Evolutionary conservation across 352 stramenopile species (phyloP).

Genomic region (Globisporangium radiosum): DNA sequence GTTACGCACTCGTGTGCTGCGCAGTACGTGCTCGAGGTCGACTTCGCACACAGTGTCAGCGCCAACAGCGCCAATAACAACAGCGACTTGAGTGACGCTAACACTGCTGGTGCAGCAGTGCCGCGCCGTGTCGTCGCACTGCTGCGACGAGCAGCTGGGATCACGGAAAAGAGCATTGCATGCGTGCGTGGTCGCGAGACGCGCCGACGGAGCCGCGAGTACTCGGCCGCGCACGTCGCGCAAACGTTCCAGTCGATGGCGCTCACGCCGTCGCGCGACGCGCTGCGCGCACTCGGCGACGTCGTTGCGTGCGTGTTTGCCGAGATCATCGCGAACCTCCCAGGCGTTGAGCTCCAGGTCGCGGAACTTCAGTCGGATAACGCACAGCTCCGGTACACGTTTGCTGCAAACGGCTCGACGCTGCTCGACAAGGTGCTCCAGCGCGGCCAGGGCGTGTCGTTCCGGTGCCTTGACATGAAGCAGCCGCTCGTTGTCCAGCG

Average conservation of each 20-base stretch:
- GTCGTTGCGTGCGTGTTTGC: slow-evolving; percentile 33
- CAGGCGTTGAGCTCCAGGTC: slow-evolving; percentile 48
- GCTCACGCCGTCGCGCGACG: slow-evolving; percentile 48
- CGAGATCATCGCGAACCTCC: slow-evolving; percentile 43
- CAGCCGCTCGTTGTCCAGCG: slow-evolving; percentile 28
- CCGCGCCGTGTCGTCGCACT: slow-evolving; percentile 16
- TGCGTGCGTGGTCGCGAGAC: slow-evolving; percentile 50
- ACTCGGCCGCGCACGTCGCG: slow-evolving; percentile 18
- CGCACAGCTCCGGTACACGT: slow-evolving; percentile 44
- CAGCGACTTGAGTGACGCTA: neutral
- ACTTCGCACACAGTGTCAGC: slow-evolving; percentile 10
- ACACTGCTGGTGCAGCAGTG: neutral
- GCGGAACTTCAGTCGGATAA: slow-evolving; percentile 45
- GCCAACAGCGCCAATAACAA: neutral
- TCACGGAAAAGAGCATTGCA: slow-evolving; percentile 30
- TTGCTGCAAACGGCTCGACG: slow-evolving; percentile 32
- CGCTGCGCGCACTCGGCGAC: slow-evolving; percentile 35
- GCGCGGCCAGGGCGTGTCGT: slow-evolving; percentile 48
- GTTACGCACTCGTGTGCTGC: slow-evolving; percentile 8
- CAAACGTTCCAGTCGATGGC: slow-evolving; percentile 27
- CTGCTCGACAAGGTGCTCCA: slow-evolving; percentile 23
- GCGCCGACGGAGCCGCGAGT: slow-evolving; percentile 23
- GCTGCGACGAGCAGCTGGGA: slow-evolving; percentile 24
- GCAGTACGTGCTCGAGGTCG: slow-evolving; percentile 43
- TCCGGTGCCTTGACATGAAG: slow-evolving; percentile 43